phyloP scores from a whole-genome alignment of 306 rosid genomes.

The Pterocarpus santalinus region DNA sequence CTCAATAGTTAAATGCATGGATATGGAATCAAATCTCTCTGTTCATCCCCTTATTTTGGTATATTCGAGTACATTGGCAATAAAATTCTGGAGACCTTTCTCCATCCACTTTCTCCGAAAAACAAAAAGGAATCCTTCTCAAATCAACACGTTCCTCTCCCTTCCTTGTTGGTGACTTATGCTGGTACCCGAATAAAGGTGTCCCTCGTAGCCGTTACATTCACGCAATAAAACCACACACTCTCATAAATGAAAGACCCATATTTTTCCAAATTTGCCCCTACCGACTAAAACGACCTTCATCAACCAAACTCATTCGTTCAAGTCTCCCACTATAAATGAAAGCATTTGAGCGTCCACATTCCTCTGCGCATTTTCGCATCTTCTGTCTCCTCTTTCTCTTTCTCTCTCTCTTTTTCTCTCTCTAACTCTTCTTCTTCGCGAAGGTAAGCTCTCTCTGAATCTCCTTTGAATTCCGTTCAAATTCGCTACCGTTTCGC shows the following conservation, averaged over 20 bases:
- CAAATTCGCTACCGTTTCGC: background rate
- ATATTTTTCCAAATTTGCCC: conserved; percentile 4
- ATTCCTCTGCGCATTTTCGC: background rate
- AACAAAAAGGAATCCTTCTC: background rate
- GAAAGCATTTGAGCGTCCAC: background rate
- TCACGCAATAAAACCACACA: background rate
- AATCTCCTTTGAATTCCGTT: conserved; percentile 13
- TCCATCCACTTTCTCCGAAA: background rate
- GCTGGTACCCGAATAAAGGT: background rate
- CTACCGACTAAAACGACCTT: conserved; percentile 26
- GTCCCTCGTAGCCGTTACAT: background rate
- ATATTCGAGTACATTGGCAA: too few species aligned
- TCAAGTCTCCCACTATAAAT: background rate
- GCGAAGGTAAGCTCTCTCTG: conserved; percentile 37
- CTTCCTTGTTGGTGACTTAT: background rate
- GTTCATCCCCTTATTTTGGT: too few species aligned
- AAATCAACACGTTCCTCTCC: background rate
- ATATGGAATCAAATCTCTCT: too few species aligned
- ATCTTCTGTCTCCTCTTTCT: background rate
- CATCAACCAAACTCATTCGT: background rate
- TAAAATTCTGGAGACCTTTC: background rate
- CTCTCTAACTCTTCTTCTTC: background rate
- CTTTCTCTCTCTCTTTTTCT: background rate
- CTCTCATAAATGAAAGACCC: too few species aligned
- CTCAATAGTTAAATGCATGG: too few species aligned